Evolutionary conservation across 805 yeast species (phyloP), one percentile per base, ranked within the genome.

Genomic region (Jamesozyma spencerorum): DNA sequence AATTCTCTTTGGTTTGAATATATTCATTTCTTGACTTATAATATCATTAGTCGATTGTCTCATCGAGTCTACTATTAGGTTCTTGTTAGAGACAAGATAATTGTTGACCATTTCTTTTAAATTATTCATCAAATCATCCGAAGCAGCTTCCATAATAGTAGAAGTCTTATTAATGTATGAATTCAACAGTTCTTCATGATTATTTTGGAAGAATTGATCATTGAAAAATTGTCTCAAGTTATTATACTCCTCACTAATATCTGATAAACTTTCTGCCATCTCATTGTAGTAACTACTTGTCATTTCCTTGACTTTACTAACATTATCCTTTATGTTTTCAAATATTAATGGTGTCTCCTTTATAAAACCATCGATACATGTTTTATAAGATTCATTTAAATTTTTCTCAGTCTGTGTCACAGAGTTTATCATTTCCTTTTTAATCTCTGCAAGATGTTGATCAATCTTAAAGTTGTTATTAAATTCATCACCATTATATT

Each of bases 161-260:
- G 56, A 49, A 5, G 60, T 47, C 6, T 48, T 43, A 19, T 54
- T 54, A 3, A 54, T 47, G 32, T 55, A 59, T 2, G 46, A 41
- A 12, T 47, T 45, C 5, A 62, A 39, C 10, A 58, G 28, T 28
- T 49, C 56, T 37, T 49, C 50, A 38, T 50, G 57, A 39, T 51
- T 55, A 38, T 46, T 55, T 32, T 54, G 57, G 39, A 59, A 57
- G 24, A 60, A 55, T 15, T 57, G 50, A 19, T 50, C 52, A 34
- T 54, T 48, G 7, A 62, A 47, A 37, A 54, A 61, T 18, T 55
- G 55, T 32, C 51, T 58, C 32, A 62, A 46, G 36, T 51, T 54
- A 34, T 53, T 56, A 37, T 55, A 55, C 20, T 60, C 63, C 36
- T 59, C 63, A 34, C 59, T 55, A 8, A 60, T 49, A 42, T 54